Evolutionary conservation across 352 stramenopile species (phyloP), one percentile per base, ranked within the genome.

Genomic region (Phytophthora sp.): DNA sequence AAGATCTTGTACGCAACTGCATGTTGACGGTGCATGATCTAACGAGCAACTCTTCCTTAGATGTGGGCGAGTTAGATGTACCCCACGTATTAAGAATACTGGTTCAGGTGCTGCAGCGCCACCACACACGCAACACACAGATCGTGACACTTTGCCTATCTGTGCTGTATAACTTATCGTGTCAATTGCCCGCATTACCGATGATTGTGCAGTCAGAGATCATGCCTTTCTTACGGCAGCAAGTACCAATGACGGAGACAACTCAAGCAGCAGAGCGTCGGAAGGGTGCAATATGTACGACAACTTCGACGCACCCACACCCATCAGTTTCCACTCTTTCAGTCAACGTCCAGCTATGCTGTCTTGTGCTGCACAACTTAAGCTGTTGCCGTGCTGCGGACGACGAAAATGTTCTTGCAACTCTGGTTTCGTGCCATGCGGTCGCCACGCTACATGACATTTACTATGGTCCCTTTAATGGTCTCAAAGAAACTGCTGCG

Each of bases 151-250:
- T 94, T 3, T 94, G 81, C 54, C 51, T 94, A 4, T 83, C 79
- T 48, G 78, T 88, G 3, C 44, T 92, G 20, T 94, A 94, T 72
- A 94, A 94, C 27, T 48, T 92, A 13, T 89, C 83, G 2, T 94
- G 85, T 34, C 78, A 89, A 54, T 54, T 73, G 8, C 34, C 37
- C 3, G 68, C 83, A 1, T 55, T 92, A 2, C 44, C 66, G 21
- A 58, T 80, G 8, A 76, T 94, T 12, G 64, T 91, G 9, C 55
- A 73, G 20, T 65, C 76, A 1, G 75, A 90, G 31, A 82, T 89
- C 59, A 77, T 91, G 62, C 43, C 20, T 11, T 87, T 90, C 43
- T 48, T 92, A n/a, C 76, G 66, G 0, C 55, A 76, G 15, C 74
- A 82, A 48, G 62, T 88, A 0, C 75, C 81, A 0, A 17, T 64